A percentile compares a stretch with the other conserved stretches of the same genome.
Conservation (phyloP, 2,329 filamentous ascomycete species). For the Diaporthe australafricana region DNA sequence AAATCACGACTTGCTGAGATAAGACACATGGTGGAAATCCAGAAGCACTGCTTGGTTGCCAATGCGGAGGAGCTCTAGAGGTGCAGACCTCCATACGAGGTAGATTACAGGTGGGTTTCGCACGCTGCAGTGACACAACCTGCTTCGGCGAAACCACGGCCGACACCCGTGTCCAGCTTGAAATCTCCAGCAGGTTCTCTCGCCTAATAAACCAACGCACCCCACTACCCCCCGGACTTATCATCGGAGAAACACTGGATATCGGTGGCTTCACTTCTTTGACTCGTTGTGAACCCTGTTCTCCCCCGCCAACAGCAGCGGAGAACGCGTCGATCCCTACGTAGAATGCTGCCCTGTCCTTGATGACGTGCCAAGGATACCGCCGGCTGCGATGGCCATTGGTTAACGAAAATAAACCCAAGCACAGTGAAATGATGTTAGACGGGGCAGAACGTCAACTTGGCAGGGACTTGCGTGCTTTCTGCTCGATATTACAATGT, state of each 20-base stretch:
- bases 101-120: too few relatives aligned
- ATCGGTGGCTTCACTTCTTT: conserved; percentile 2
- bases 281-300: neutral
- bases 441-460: neutral
- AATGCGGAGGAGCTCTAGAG: too few relatives aligned
- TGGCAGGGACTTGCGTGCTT: conserved; percentile 26
- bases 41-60: too few relatives aligned
- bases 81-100: too few relatives aligned
- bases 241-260: conserved; percentile 2
- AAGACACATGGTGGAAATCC: too few relatives aligned
- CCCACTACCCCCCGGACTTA: neutral
- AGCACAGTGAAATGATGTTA: neutral
- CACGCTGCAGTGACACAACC: too few relatives aligned
- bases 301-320: conserved; percentile 13
- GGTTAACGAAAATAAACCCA: neutral
- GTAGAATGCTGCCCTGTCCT: conserved; percentile 1
- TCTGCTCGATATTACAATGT: conserved; percentile 2
- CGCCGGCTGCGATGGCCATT: neutral
- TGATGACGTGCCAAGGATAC: conserved; percentile 11
- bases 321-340: neutral
- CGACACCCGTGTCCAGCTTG: neutral
- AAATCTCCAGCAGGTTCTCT: neutral
- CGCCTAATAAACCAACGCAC: neutral
- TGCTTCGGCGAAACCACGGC: neutral
- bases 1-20: too few relatives aligned